These are phyloP conservation scores for Pseudogymnoascus sp. DNA, from an alignment of 2,329 filamentous ascomycete genomes.

Conservation along the genomic window DNA sequence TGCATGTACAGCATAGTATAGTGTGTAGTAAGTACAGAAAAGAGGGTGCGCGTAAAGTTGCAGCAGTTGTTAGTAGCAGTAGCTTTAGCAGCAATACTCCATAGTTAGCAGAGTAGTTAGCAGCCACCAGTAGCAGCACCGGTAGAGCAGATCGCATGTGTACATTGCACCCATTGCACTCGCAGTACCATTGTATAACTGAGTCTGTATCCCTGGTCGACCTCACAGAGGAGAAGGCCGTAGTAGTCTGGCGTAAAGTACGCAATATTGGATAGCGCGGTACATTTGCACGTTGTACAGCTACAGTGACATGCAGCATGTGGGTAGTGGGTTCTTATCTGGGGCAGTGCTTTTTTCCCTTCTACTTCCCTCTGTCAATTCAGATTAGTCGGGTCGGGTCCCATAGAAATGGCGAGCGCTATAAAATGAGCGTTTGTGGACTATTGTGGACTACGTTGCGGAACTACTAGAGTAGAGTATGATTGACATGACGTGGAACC, in stretches of 20 bases:
- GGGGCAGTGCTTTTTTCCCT: conserved; percentile 2
- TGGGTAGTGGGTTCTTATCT: conserved; percentile 3
- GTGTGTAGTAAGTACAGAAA: background rate
- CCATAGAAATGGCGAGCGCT: background rate
- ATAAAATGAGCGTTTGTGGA: background rate
- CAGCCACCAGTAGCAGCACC: too few relatives aligned
- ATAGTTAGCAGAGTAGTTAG: too few relatives aligned
- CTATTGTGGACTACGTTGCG: background rate
- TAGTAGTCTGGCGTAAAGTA: background rate
- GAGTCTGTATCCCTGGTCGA: background rate
- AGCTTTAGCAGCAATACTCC: too few relatives aligned
- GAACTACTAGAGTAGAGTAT: background rate
- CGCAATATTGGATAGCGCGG: background rate
- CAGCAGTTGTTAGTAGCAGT: too few relatives aligned
- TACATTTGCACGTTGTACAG: background rate
- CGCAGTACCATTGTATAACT: background rate
- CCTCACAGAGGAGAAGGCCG: background rate
- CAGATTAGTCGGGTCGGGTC: background rate
- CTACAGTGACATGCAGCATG: background rate
- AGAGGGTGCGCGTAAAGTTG: too few relatives aligned
- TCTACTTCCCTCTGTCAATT: background rate
- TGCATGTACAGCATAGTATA: background rate
- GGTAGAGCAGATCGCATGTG: too few relatives aligned
- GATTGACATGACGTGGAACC: conserved; percentile 4
- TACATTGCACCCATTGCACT: background rate